Percentiles rank a stretch among this genome's conserved stretches.
phyloP scores from a whole-genome alignment of 352 stramenopile genomes.

The Saprolegnia diclina region DNA sequence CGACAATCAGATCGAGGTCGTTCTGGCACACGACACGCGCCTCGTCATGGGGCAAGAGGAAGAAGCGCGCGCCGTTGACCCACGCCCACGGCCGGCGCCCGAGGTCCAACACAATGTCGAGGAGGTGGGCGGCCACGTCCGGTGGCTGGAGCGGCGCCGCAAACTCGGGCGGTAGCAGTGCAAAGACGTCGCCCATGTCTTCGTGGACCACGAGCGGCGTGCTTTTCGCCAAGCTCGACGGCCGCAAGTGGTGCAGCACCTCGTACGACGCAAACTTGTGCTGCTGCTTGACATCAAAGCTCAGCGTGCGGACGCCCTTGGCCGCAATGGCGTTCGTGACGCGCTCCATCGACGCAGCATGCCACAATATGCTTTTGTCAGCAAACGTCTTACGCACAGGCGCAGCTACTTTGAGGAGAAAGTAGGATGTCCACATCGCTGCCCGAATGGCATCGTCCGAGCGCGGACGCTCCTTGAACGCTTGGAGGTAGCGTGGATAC shows the following conservation, averaged over 20 bases:
- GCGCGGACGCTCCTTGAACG: not conserved
- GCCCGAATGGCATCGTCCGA: not conserved
- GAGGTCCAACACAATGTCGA: conserved; percentile 41
- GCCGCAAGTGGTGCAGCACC: not conserved
- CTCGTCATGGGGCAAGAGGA: conserved; percentile 31
- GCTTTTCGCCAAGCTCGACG: not conserved
- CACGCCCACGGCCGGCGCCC: conserved; percentile 35
- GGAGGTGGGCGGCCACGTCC: conserved; percentile 23
- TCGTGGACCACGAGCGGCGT: not conserved
- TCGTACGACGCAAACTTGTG: conserved; percentile 4
- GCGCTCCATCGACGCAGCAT: not conserved
- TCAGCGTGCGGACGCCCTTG: not conserved
- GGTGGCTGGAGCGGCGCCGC: not conserved
- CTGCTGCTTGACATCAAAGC: not conserved
- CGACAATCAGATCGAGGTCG: conserved; percentile 51
- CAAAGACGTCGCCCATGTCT: conserved; percentile 1
- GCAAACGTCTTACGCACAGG: not conserved
- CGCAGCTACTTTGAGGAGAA: not conserved
- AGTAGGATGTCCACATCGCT: not conserved
- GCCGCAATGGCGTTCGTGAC: not conserved
- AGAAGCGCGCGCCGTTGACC: conserved; percentile 30
- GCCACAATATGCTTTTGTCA: too few species aligned
- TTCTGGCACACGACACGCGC: conserved; percentile 33
- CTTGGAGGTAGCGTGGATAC: not conserved
- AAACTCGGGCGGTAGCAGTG: not conserved